phyloP scores from a whole-genome alignment of 164 flowering plant genomes.

The Stephania cephalantha region DNA sequence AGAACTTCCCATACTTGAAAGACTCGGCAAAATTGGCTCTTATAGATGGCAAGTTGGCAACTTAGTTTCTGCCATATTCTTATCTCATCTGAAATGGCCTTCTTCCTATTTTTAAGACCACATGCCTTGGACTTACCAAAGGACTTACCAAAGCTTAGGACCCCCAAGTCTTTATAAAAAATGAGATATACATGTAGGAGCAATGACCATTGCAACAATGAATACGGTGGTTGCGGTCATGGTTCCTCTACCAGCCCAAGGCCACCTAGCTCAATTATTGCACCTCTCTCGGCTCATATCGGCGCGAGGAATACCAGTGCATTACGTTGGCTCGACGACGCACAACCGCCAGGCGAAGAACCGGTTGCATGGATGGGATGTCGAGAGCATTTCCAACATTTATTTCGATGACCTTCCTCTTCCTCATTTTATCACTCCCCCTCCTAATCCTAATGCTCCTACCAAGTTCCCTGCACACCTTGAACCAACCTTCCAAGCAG shows the following conservation, averaged over 20 bases:
- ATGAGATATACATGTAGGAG: not conserved
- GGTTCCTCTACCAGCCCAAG: slow-evolving; percentile 48
- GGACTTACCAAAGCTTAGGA: not conserved
- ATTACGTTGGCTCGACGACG: slow-evolving; percentile 26
- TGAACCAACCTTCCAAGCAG: slow-evolving; percentile 27
- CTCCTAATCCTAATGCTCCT: slow-evolving; percentile 31
- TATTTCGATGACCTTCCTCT: slow-evolving; percentile 39
- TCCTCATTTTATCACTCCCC: slow-evolving; percentile 29
- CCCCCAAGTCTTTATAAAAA: not conserved
- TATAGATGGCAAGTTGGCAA: not conserved
- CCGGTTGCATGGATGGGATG: slow-evolving; percentile 28
- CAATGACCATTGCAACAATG: not conserved
- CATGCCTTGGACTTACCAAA: not conserved
- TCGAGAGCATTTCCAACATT: slow-evolving; percentile 17
- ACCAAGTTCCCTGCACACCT: slow-evolving; percentile 38
- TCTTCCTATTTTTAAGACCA: not conserved
- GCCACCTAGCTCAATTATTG: slow-evolving; percentile 51
- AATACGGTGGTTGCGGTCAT: slow-evolving; percentile 26
- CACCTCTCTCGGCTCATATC: slow-evolving; percentile 35
- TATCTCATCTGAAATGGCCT: not conserved
- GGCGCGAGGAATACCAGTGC: slow-evolving; percentile 29
- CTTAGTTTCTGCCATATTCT: not conserved
- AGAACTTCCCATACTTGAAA: not conserved
- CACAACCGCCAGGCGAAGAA: slow-evolving; percentile 37
- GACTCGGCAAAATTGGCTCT: not conserved